phyloP scores from a whole-genome alignment of 2,329 filamentous ascomycete species.

The Fusarium sp. region DNA sequence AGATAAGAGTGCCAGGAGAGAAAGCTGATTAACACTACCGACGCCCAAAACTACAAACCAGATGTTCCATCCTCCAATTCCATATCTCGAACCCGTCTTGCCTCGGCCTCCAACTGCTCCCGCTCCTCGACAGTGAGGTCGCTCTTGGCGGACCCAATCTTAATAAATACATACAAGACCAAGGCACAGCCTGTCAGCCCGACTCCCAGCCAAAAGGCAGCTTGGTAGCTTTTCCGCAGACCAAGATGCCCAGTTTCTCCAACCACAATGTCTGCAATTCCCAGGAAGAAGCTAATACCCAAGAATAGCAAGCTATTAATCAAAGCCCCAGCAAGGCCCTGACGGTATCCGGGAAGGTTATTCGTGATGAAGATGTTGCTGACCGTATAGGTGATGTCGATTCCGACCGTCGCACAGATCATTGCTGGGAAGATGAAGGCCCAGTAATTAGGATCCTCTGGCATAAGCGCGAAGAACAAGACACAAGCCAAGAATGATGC shows the following conservation, averaged over 20 bases:
- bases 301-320: constrained; percentile 8
- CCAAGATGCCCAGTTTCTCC: constrained; percentile 53
- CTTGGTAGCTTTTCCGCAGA: constrained; percentile 39
- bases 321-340: background rate
- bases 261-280: constrained; percentile 61
- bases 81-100: background rate
- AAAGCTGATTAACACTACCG: background rate
- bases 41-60: background rate
- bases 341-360: background rate
- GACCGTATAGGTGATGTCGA: constrained; percentile 73
- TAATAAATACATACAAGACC: constrained; percentile 21
- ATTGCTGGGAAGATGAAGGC: constrained; percentile 70
- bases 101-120: constrained; percentile 25
- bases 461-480: constrained; percentile 5
- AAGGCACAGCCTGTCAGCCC: constrained; percentile 16
- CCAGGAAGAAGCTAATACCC: constrained; percentile 6
- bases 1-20: background rate
- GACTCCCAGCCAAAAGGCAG: constrained; percentile 31
- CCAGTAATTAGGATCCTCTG: constrained; percentile 63
- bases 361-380: constrained; percentile 60
- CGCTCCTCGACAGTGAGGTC: constrained; percentile 34
- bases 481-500: background rate
- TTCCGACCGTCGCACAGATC: constrained; percentile 68
- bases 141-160: constrained; percentile 31
- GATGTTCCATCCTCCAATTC: background rate